These are phyloP conservation scores for Metschnikowia proteae DNA, from an alignment of 805 yeast genomes.

Conservation along the genomic window DNA sequence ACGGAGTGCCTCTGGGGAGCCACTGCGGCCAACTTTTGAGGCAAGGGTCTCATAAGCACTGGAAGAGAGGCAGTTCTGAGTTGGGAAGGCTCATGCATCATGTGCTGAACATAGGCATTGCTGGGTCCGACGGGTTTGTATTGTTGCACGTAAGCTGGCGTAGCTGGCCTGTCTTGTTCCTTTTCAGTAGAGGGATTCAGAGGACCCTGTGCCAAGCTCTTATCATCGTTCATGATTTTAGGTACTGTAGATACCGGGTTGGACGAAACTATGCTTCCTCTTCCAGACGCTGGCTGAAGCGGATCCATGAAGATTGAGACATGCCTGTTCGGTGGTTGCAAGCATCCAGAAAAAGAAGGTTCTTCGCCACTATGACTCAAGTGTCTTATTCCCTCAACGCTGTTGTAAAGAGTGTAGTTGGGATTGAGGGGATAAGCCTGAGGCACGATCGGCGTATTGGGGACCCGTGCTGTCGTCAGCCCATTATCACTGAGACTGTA, in stretches of 20 bases:
- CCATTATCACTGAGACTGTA: constrained; percentile 14
- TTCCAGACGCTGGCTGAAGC: constrained; percentile 28
- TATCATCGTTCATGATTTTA: constrained; percentile 1
- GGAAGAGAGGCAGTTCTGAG: constrained; percentile 17
- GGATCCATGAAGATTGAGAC: constrained; percentile 40
- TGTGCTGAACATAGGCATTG: constrained; percentile 16
- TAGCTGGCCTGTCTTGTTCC: constrained; percentile 2
- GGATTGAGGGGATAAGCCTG: constrained; percentile 37
- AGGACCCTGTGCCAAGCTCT: constrained; percentile 3
- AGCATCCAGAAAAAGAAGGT: neutral
- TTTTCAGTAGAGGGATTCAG: neutral
- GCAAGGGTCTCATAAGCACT: constrained; percentile 12
- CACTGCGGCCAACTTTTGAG: constrained; percentile 6
- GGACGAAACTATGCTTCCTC: neutral
- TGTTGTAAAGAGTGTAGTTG: constrained; percentile 29
- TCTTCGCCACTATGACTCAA: constrained; percentile 1
- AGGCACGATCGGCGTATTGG: constrained; percentile 27
- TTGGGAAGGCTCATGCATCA: constrained; percentile 12
- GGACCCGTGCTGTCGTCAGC: constrained; percentile 6
- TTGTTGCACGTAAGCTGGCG: constrained; percentile 14
- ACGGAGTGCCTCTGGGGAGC: constrained; percentile 16
- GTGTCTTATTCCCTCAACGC: constrained; percentile 12
- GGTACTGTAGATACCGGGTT: neutral
- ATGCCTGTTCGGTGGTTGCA: constrained; percentile 29
- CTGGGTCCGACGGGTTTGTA: constrained; percentile 16